Conservation (phyloP, 371 early-diverging fungal genomes). For the Chytridiales sp. region DNA sequence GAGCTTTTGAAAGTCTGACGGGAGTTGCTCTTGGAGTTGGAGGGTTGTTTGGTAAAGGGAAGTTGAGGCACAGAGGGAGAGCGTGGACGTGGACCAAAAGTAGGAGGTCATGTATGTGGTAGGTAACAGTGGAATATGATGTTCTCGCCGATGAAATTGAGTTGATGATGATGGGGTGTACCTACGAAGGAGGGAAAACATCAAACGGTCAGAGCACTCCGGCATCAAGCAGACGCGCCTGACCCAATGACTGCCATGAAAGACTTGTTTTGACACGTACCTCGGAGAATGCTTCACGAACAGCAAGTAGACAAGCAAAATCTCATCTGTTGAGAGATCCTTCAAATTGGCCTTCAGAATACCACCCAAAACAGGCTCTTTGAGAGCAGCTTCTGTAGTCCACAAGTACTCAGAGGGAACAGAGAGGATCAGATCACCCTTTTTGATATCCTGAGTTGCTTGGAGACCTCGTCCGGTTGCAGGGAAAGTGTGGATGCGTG, state of each 20-base stretch:
- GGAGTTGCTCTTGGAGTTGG: slow-evolving; percentile 21
- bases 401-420: slow-evolving; percentile 8
- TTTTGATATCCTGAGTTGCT: background rate
- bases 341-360: background rate
- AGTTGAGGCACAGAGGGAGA: no score
- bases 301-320: slow-evolving; percentile 19
- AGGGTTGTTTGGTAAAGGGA: slow-evolving; percentile 26
- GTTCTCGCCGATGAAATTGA: no score
- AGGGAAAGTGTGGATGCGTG: slow-evolving; percentile 21
- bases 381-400: slow-evolving; percentile 15
- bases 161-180: no score
- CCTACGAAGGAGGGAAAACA: no score
- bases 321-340: slow-evolving; percentile 13
- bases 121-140: no score
- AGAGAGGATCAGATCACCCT: slow-evolving; percentile 5
- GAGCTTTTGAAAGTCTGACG: slow-evolving; percentile 20
- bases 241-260: no score
- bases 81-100: no score
- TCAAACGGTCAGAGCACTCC: no score
- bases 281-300: slow-evolving; percentile 25
- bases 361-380: slow-evolving; percentile 17
- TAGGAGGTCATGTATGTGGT: no score
- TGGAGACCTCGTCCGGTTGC: slow-evolving; percentile 23
- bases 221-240: no score
- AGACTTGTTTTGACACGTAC: no score